A percentile compares a stretch with the other conserved stretches of the same genome.
Evolutionary conservation across 768 basidiomycete species (phyloP).

Genomic region (Royoungia palumana): DNA sequence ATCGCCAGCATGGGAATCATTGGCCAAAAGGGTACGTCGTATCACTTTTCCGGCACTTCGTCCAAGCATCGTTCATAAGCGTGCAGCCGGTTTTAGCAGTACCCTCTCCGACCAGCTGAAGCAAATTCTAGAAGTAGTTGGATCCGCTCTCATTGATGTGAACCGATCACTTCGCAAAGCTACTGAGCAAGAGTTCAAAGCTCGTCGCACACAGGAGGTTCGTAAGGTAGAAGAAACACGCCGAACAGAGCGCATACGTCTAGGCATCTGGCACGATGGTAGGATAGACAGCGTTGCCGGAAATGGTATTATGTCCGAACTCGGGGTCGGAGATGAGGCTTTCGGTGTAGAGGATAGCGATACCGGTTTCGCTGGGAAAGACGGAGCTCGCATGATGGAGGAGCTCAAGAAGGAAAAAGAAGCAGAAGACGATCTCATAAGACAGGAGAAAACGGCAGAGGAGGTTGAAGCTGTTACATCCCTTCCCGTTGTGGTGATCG

Average conservation of each 20-base stretch:
- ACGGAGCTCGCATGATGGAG: constrained; percentile 11
- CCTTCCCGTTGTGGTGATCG: constrained; percentile 84
- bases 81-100: constrained; percentile 73
- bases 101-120: constrained; percentile 81
- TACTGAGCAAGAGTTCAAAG: constrained; percentile 38
- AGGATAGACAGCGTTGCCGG: constrained; percentile 82
- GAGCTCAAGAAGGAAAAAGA: constrained; percentile 26
- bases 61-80: neutral
- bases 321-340: constrained; percentile 77
- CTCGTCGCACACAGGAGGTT: constrained; percentile 36
- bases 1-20: constrained; percentile 92
- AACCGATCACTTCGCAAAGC: constrained; percentile 46
- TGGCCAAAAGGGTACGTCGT: constrained; percentile 76
- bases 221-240: constrained; percentile 37
- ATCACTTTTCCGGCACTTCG: neutral
- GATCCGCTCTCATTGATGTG: constrained; percentile 65
- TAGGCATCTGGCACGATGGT: constrained; percentile 84
- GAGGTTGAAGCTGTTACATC: constrained; percentile 53
- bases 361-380: constrained; percentile 7
- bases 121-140: constrained; percentile 78
- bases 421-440: constrained; percentile 31
- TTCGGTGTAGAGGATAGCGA: constrained; percentile 39
- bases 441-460: constrained; percentile 33
- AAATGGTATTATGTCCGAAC: constrained; percentile 81
- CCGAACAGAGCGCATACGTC: constrained; percentile 45